Percentiles rank a stretch among this genome's conserved stretches.
Conservation (phyloP, 305 asterid genomes). For the Petunia hybrid region DNA sequence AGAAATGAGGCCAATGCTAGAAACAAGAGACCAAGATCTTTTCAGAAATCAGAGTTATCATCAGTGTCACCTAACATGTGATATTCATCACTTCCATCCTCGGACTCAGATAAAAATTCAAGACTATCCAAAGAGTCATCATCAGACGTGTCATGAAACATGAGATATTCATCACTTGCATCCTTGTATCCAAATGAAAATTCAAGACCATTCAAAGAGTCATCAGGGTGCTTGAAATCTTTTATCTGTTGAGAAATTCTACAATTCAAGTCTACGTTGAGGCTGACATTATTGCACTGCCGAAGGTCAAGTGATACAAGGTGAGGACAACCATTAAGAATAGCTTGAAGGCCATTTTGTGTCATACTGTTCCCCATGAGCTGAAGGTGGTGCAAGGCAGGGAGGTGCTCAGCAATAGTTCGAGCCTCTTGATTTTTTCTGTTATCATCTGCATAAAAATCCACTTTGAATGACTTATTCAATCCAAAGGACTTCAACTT, state of each 20-base stretch:
- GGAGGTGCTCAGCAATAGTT: slow-evolving; percentile 52
- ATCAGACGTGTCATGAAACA: background rate
- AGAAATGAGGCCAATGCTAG: background rate
- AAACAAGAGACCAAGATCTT: background rate
- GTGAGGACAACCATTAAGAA: slow-evolving; percentile 46
- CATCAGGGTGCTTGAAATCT: slow-evolving; percentile 36
- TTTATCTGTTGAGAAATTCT: slow-evolving; percentile 43
- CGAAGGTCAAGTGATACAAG: slow-evolving; percentile 57
- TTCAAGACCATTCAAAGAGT: too few species aligned
- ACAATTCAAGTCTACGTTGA: slow-evolving; percentile 25
- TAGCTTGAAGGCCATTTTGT: slow-evolving; percentile 49
- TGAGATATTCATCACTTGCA: too few species aligned
- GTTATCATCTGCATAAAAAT: slow-evolving; percentile 14
- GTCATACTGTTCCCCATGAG: slow-evolving; percentile 40
- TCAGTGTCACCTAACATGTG: background rate
- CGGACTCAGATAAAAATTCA: background rate
- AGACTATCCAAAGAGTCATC: background rate
- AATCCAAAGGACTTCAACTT: background rate
- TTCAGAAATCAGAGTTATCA: background rate
- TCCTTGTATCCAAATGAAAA: too few species aligned
- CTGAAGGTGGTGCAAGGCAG: slow-evolving; percentile 47
- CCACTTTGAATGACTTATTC: background rate
- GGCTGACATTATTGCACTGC: slow-evolving; percentile 45
- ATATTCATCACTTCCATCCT: background rate
- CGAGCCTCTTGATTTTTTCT: slow-evolving; percentile 39